phyloP scores from a whole-genome alignment of 371 early-diverging fungal species.

The Mucor ambiguus region DNA sequence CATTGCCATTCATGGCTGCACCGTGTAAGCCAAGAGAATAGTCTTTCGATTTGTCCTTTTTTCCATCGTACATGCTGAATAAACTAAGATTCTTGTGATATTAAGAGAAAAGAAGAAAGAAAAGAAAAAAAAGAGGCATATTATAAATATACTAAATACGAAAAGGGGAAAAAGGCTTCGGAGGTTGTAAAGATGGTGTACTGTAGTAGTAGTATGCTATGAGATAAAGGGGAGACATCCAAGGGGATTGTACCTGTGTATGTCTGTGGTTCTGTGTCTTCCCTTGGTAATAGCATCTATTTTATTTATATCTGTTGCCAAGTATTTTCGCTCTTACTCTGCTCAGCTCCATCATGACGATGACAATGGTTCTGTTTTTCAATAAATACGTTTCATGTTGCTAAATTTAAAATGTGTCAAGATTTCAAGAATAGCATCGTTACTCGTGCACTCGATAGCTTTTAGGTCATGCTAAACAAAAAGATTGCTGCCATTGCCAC shows the following conservation, averaged over 20 bases:
- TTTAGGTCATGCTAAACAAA: not conserved
- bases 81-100: not conserved
- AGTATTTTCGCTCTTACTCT: not conserved
- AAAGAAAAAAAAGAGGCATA: slow-evolving; percentile 1
- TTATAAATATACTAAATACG: slow-evolving; percentile 6
- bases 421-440: not conserved
- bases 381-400: not conserved
- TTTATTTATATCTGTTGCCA: not conserved
- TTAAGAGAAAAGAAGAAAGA: not conserved
- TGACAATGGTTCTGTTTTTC: not conserved
- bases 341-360: not conserved
- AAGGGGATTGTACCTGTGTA: not conserved
- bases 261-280: not conserved
- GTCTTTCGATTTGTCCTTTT: slow-evolving; percentile 41
- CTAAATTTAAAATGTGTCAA: slow-evolving; percentile 5
- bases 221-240: not conserved
- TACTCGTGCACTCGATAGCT: not conserved
- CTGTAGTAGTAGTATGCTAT: not conserved
- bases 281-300: not conserved
- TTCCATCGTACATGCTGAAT: slow-evolving; percentile 22
- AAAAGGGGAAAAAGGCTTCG: slow-evolving; percentile 3
- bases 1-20: slow-evolving; percentile 66
- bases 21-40: slow-evolving; percentile 59
- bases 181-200: not conserved
- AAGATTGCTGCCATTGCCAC: not conserved